Base-by-base conservation (phyloP, 257 asterid genomes). In the Thymus quinquecostatus region DNA sequence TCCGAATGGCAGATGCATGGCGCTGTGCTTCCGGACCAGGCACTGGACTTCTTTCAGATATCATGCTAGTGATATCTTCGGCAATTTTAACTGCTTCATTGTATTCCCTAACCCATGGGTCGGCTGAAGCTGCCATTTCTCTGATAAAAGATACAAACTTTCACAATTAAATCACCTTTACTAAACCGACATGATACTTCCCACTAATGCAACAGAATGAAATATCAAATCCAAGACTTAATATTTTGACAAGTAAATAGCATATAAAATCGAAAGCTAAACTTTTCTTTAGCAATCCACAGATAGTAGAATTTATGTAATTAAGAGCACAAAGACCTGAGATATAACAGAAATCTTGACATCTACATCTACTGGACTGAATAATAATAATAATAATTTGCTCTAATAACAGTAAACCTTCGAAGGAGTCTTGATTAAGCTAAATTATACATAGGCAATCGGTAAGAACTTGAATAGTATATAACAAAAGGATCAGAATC, bases 91-190 rank as follows among this genome's bases (percentile, higher is more conserved):
- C 87, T 49, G 97, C 97, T 82, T 91, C 99, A 64, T 92, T 91
- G 78, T 92, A 95, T 84, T 89, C 98, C 88, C 87, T 88, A 55
- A 89, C 91, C 99, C 99, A 95, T 3, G 89, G 66, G 67, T 95
- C 99, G 44, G 84, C 86, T 13, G 95, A 78, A 68, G 90, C 82
- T 44, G 89, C 99, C 98, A 92, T 91, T 81, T 56, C 21, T 86
- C 95, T 44, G 94, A 77, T 59, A 82, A 82, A 87, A 89, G 81
- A 79, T 54, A 13, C 53, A 87, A 40, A 41, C 29, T 11, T 27
- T 29, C 60, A 14, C 12, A 10, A 50, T 6, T 51, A 53, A 33
- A 59, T 55, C 40, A 55, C 74, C 62, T 50, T 81, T 36, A 40
- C 54, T 66, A 40, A 50, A 67, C 6, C 10, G 55, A 75, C 30